These are phyloP conservation scores for Leccinum barrowsii DNA, from an alignment of 768 basidiomycete species.

Conservation along the genomic window DNA sequence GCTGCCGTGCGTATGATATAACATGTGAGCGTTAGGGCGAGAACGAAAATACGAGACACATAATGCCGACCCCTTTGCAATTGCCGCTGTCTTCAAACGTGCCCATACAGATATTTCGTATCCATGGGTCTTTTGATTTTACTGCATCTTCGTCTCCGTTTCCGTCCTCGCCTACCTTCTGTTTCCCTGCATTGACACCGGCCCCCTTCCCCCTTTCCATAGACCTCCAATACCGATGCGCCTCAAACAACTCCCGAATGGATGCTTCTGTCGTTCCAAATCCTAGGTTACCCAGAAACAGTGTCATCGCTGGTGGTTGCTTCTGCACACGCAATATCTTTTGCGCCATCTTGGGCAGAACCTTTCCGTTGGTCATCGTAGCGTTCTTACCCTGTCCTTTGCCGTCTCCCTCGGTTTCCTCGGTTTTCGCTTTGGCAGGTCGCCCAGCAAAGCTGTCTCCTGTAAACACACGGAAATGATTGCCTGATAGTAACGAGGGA, in stretches of 20 bases:
- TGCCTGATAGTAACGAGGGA: background rate
- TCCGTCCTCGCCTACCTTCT: constrained; percentile 3
- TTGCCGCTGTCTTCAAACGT: constrained; percentile 94
- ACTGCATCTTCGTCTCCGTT: background rate
- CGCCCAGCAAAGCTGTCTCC: constrained; percentile 74
- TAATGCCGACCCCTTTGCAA: constrained; percentile 80
- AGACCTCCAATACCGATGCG: constrained; percentile 40
- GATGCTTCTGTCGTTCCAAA: constrained; percentile 82
- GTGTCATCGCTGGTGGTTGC: constrained; percentile 77
- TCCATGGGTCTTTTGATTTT: constrained; percentile 43
- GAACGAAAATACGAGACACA: constrained; percentile 15
- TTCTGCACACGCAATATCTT: constrained; percentile 77
- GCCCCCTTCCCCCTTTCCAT: constrained; percentile 33
- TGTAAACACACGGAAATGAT: constrained; percentile 26
- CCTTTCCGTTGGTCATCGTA: constrained; percentile 26
- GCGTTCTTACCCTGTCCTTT: constrained; percentile 23
- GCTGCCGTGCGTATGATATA: background rate
- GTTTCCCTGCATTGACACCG: constrained; percentile 29
- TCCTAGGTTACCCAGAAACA: constrained; percentile 91
- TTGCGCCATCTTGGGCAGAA: constrained; percentile 64
- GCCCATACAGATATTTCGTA: constrained; percentile 85
- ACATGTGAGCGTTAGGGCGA: background rate
- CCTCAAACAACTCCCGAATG: constrained; percentile 70
- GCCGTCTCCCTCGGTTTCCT: constrained; percentile 30
- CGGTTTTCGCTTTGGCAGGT: constrained; percentile 42